Conservation (phyloP, 305 asterid genomes). For the Fraxinus latifolia region DNA sequence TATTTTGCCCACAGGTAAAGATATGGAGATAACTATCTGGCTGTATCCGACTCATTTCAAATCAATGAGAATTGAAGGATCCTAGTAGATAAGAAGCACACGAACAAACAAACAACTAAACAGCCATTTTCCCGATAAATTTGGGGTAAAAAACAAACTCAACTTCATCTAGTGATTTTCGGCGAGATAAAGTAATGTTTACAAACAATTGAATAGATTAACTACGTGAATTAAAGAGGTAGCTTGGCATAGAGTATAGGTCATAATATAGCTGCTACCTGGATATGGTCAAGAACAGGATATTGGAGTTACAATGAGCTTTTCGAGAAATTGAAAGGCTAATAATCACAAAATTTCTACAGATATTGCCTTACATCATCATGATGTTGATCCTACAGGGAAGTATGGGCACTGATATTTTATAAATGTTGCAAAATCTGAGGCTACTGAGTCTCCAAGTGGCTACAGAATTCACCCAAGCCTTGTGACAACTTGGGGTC, state of each 20-base stretch:
- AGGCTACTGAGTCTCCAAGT: slow-evolving; percentile 19
- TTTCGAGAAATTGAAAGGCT: not conserved
- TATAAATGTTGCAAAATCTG: not conserved
- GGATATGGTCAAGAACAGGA: not conserved
- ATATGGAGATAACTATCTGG: not conserved
- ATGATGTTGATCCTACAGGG: not conserved
- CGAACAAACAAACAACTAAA: not conserved
- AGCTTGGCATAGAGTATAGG: not conserved
- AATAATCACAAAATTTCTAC: not conserved
- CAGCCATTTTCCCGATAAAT: not conserved
- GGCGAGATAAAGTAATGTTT: not conserved
- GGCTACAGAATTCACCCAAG: slow-evolving; percentile 3
- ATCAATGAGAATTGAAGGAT: not conserved
- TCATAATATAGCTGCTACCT: not conserved
- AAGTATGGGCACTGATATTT: not conserved
- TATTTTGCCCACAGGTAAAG: not conserved
- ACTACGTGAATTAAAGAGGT: not conserved
- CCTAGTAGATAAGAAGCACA: not conserved
- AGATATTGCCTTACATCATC: not conserved
- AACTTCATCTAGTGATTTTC: not conserved
- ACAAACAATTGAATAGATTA: not conserved
- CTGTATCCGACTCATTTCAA: not conserved
- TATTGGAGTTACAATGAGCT: not conserved
- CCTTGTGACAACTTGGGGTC: not conserved
- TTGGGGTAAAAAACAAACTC: not conserved